These are phyloP conservation scores for Malus sylvestris DNA, from an alignment of 306 rosid species.

Conservation along the genomic window DNA sequence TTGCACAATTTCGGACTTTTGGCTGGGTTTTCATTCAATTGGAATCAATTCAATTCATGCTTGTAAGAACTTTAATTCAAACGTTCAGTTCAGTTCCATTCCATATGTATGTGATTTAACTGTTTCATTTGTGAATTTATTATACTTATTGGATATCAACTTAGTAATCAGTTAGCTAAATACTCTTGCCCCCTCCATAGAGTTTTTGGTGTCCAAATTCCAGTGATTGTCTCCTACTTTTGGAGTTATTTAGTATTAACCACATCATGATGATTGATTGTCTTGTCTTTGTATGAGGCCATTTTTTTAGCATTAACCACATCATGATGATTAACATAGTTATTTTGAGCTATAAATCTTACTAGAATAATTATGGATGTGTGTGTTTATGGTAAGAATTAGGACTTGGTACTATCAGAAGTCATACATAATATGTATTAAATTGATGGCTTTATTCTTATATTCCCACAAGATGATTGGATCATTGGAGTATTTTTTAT, in stretches of 20 bases:
- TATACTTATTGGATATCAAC: background rate
- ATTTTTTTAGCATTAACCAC: background rate
- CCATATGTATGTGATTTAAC: background rate
- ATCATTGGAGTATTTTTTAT: background rate
- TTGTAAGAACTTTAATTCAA: background rate
- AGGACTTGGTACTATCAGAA: background rate
- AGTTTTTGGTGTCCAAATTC: background rate
- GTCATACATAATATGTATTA: background rate
- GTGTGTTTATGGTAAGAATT: background rate
- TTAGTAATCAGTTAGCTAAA: background rate
- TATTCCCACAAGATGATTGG: background rate
- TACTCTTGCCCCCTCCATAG: conserved; percentile 7
- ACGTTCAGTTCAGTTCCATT: background rate
- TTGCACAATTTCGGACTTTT: background rate
- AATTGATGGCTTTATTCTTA: background rate
- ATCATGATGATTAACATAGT: background rate
- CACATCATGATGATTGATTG: background rate
- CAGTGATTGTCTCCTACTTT: background rate
- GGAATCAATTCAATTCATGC: background rate
- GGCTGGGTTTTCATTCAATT: background rate
- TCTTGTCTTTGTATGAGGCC: background rate
- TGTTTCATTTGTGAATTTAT: background rate
- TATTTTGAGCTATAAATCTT: background rate
- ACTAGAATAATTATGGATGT: background rate
- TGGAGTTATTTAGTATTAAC: background rate